A percentile compares a stretch with the other conserved stretches of the same genome.
These are phyloP conservation scores for Colletotrichum tabaci DNA, from an alignment of 2,329 filamentous ascomycete species.

Conservation along the genomic window DNA sequence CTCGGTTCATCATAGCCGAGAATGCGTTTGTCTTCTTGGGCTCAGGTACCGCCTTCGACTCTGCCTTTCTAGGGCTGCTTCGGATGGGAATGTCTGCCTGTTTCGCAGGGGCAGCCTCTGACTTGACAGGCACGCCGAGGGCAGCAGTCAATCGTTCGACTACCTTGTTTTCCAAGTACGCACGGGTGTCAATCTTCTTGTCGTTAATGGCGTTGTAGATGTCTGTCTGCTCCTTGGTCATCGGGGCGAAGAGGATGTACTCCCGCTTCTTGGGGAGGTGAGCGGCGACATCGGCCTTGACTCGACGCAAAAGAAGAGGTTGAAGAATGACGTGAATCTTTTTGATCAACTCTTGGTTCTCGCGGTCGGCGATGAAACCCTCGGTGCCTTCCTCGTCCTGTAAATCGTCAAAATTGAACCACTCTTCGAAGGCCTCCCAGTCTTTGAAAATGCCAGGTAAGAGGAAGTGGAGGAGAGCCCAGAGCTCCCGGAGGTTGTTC, in stretches of 20 bases:
- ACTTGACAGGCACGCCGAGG: slow-evolving; percentile 53
- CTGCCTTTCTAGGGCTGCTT: slow-evolving; percentile 53
- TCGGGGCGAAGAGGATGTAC: slow-evolving; percentile 93
- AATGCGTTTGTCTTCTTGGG: slow-evolving; percentile 62
- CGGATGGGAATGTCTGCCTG: slow-evolving; percentile 53
- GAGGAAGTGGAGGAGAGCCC: slow-evolving; percentile 94
- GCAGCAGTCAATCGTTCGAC: slow-evolving; percentile 70
- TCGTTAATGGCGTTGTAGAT: slow-evolving; percentile 80
- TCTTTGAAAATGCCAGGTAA: slow-evolving; percentile 94
- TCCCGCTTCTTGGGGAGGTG: slow-evolving; percentile 96
- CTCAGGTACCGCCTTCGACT: slow-evolving; percentile 43
- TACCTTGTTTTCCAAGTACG: slow-evolving; percentile 87
- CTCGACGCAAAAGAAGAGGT: slow-evolving; percentile 86
- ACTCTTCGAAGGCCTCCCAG: slow-evolving; percentile 91
- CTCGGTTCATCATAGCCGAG: slow-evolving; percentile 64
- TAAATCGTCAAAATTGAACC: slow-evolving; percentile 97
- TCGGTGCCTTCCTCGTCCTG: slow-evolving; percentile 86
- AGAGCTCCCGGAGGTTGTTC: slow-evolving; percentile 94
- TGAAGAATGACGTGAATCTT: slow-evolving; percentile 96
- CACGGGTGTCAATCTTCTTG: slow-evolving; percentile 72
- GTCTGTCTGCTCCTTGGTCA: slow-evolving; percentile 92
- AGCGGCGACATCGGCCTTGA: slow-evolving; percentile 94
- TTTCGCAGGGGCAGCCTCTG: slow-evolving; percentile 46
- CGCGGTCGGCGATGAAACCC: slow-evolving; percentile 83
- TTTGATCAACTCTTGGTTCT: slow-evolving; percentile 67